These are phyloP conservation scores for Plasmodium vivax DNA, from an alignment of 169 alveolate species.

Conservation along the genomic window DNA sequence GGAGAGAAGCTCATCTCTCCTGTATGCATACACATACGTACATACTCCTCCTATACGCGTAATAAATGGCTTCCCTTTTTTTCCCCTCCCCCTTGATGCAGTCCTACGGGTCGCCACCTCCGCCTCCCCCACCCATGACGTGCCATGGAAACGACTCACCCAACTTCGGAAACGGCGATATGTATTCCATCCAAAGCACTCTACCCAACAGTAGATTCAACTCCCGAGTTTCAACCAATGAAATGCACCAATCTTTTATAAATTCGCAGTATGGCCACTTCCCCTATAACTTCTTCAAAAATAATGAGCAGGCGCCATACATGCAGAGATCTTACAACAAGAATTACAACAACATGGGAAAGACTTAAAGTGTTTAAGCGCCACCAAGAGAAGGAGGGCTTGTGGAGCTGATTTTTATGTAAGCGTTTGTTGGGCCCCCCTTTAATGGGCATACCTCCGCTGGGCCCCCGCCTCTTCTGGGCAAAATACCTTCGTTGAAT, in stretches of 20 bases:
- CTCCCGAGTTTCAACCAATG: constrained; percentile 42
- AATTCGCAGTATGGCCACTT: constrained; percentile 60
- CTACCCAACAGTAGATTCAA: constrained; percentile 50
- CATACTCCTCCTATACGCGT: background rate
- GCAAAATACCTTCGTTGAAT: no score
- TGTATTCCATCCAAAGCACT: constrained; percentile 39
- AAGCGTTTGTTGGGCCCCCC: background rate
- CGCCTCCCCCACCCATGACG: constrained; percentile 73
- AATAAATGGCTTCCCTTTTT: background rate
- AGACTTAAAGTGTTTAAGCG: constrained; percentile 7
- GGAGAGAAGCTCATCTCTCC: background rate
- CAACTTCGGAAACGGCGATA: constrained; percentile 23
- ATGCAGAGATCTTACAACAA: constrained; percentile 63
- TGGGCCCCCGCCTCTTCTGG: background rate
- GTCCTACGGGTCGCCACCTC: constrained; percentile 64
- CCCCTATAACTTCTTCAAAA: constrained; percentile 56
- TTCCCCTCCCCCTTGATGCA: background rate
- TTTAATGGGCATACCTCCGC: background rate
- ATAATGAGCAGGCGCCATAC: constrained; percentile 58
- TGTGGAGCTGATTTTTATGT: background rate
- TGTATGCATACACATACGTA: background rate
- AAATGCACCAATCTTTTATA: constrained; percentile 54
- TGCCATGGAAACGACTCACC: constrained; percentile 70
- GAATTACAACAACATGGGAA: constrained; percentile 62
- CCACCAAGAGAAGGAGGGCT: background rate